phyloP scores from a whole-genome alignment of 345 rosid genomes.

The Lepidium sativum region DNA sequence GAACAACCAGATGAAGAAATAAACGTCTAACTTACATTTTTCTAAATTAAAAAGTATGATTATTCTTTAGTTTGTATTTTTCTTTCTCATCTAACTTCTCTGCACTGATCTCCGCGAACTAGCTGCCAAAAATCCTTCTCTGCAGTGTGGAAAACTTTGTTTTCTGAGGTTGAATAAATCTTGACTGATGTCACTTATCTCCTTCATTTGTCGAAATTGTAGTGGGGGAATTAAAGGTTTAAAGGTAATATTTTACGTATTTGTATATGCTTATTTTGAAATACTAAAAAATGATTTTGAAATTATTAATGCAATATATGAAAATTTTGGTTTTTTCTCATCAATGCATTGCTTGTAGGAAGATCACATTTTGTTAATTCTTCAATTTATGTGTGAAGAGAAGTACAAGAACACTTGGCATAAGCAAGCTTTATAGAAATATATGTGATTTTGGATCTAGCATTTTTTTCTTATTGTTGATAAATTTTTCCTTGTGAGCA shows the following conservation, averaged over 20 bases:
- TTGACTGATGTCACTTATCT: conserved; percentile 20
- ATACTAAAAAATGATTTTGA: not conserved
- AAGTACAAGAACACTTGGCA: conserved; percentile 31
- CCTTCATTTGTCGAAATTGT: conserved; percentile 19
- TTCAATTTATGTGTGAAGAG: conserved; percentile 35
- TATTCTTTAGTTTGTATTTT: too few species aligned
- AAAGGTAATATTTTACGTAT: conserved; percentile 9
- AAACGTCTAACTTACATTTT: too few species aligned
- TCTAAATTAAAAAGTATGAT: too few species aligned
- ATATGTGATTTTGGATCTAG: not conserved
- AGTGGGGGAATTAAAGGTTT: not conserved
- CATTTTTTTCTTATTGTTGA: conserved; percentile 6
- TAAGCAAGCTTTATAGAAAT: conserved; percentile 15
- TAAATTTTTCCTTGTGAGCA: conserved; percentile 20
- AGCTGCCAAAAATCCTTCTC: conserved; percentile 23
- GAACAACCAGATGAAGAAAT: too few species aligned
- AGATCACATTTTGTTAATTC: conserved; percentile 31
- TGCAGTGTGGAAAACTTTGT: conserved; percentile 5
- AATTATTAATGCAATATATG: not conserved
- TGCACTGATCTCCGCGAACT: conserved; percentile 13
- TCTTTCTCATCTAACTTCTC: too few species aligned
- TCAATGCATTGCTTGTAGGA: conserved; percentile 29
- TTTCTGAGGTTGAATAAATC: conserved; percentile 14
- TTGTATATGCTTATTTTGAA: not conserved
- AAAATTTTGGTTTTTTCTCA: too few species aligned